phyloP scores from a whole-genome alignment of 257 asterid genomes.

The Anisodus tanguticus region DNA sequence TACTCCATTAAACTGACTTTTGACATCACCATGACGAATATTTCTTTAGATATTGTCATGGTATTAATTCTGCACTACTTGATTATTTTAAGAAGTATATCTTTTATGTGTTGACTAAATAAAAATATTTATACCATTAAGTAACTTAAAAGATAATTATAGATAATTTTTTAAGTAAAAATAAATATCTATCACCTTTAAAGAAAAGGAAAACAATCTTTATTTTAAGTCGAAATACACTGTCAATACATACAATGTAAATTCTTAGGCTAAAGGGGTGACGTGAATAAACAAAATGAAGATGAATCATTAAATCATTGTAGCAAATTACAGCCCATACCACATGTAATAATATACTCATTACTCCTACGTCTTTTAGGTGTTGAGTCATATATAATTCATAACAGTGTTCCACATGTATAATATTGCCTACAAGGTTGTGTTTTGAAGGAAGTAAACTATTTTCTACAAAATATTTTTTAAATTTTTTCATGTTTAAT shows the following conservation, averaged over 20 bases:
- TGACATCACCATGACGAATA: no score
- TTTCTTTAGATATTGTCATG: no score
- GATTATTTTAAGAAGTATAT: background rate
- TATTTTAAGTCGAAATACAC: background rate
- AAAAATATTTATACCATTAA: background rate
- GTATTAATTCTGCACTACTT: background rate
- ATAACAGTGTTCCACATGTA: constrained; percentile 15
- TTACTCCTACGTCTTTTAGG: background rate
- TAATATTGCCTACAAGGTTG: background rate
- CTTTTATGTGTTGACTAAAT: background rate
- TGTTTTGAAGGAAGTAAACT: accelerated
- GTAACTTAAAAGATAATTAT: accelerated
- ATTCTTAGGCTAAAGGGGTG: background rate
- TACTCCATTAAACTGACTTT: no score
- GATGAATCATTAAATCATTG: constrained; percentile 6
- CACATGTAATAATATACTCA: constrained; percentile 17
- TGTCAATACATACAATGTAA: background rate
- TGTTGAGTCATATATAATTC: background rate
- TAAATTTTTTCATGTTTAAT: background rate
- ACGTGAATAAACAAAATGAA: background rate
- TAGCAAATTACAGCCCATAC: background rate
- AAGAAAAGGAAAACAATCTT: background rate
- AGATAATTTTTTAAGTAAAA: no score
- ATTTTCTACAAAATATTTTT: background rate
- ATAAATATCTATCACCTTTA: background rate